Evolutionary conservation across 2,329 filamentous ascomycete species (phyloP).

Genomic region (Graphiopsis chlorocephala): DNA sequence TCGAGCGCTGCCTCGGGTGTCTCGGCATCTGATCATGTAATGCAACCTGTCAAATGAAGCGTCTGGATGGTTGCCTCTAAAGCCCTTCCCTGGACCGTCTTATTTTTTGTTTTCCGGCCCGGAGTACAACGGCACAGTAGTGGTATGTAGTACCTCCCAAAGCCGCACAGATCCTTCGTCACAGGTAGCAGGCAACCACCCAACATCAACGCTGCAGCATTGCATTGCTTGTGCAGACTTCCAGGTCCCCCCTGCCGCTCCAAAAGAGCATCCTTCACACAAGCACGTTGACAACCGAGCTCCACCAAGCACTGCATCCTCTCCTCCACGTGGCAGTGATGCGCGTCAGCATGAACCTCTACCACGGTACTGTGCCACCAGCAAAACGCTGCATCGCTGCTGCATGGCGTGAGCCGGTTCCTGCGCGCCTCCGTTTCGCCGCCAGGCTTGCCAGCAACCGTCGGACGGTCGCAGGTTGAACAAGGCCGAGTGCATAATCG

Average conservation of each 20-base stretch:
- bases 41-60: slow-evolving; percentile 4
- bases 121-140: not conserved
- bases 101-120: not conserved
- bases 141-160: not conserved
- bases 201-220: not conserved
- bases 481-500: not conserved
- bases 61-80: not conserved
- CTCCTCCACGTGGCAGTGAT: slow-evolving; percentile 12
- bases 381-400: not conserved
- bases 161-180: not conserved
- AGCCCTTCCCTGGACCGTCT: not conserved
- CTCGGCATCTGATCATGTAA: not conserved
- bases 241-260: not conserved
- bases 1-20: not conserved
- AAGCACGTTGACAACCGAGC: slow-evolving; percentile 6
- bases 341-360: slow-evolving; percentile 6
- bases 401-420: not conserved
- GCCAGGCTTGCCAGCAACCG: not conserved
- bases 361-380: slow-evolving; percentile 5
- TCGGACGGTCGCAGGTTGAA: not conserved
- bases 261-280: not conserved
- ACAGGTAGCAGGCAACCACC: not conserved
- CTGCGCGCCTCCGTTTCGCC: not conserved
- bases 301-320: not conserved
- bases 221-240: too few species aligned